Conservation (phyloP, 352 stramenopile genomes). For the Aphanomyces euteiches region DNA sequence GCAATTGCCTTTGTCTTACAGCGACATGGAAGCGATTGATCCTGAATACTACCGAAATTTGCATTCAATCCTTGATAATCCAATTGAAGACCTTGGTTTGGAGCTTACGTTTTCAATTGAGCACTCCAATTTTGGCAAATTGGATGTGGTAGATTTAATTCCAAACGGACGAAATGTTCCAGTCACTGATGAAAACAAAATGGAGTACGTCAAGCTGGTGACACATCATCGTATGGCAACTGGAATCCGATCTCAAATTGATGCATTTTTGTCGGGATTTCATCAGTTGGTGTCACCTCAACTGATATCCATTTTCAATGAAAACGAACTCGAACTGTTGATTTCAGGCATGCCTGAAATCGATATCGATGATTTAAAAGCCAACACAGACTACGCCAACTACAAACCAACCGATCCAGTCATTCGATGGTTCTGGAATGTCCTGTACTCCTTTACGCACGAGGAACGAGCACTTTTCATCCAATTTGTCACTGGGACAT, state of each 20-base stretch:
- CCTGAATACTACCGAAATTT: constrained; percentile 94
- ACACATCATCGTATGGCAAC: constrained; percentile 99
- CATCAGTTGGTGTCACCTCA: constrained; percentile 88
- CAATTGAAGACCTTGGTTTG: constrained; percentile 78
- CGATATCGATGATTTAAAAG: constrained; percentile 92
- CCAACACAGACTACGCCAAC: constrained; percentile 91
- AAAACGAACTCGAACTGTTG: constrained; percentile 91
- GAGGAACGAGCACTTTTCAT: constrained; percentile 90
- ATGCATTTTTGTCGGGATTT: constrained; percentile 88
- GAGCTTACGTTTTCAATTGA: constrained; percentile 92
- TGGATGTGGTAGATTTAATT: constrained; percentile 87
- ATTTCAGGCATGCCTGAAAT: constrained; percentile 92
- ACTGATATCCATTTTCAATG: constrained; percentile 92
- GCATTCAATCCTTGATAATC: constrained; percentile 86
- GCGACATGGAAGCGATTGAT: constrained; percentile 99
- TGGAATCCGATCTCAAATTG: constrained; percentile 93
- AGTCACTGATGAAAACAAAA: constrained; percentile 93
- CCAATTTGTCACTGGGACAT: constrained; percentile 92
- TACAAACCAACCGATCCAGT: constrained; percentile 87
- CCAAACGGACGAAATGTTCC: constrained; percentile 78
- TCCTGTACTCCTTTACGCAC: constrained; percentile 86
- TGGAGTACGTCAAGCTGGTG: constrained; percentile 92
- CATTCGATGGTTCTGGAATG: constrained; percentile 94
- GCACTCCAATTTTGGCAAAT: constrained; percentile 86
- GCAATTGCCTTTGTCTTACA: constrained; percentile 94